These are phyloP conservation scores for Coemansia furcata DNA, from an alignment of 192 early-diverging fungal species.

Conservation along the genomic window DNA sequence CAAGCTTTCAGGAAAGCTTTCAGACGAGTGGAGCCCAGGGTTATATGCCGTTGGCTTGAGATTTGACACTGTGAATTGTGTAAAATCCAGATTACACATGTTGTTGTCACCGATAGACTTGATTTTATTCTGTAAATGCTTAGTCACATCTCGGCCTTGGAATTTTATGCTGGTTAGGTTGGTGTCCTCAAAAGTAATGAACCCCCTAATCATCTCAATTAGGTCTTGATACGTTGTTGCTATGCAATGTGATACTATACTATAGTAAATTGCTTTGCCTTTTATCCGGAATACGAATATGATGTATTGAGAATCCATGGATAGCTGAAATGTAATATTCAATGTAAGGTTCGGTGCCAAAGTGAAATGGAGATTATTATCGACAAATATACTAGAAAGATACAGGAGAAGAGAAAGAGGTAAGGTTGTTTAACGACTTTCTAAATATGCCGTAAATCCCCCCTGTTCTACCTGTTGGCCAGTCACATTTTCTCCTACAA, in stretches of 20 bases:
- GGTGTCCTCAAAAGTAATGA: neutral
- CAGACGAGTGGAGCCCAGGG: neutral
- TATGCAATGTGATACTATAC: neutral
- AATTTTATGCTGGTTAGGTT: neutral
- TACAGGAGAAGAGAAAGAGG: neutral
- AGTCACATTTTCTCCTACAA: too few species aligned
- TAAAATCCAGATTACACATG: neutral
- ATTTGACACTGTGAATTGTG: neutral
- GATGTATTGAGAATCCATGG: neutral
- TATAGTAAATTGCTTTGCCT: neutral
- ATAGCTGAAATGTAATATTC: neutral
- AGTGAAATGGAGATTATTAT: neutral
- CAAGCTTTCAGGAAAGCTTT: neutral
- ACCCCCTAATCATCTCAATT: neutral
- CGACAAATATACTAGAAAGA: neutral
- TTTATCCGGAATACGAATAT: neutral
- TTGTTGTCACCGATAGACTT: neutral
- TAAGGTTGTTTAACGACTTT: too few species aligned
- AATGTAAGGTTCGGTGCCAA: neutral
- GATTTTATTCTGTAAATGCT: neutral
- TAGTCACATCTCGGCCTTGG: neutral
- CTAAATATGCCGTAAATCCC: too few species aligned
- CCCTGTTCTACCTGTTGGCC: too few species aligned
- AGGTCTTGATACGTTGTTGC: neutral
- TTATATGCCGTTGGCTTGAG: neutral